Conservation (phyloP, 495 filamentous ascomycete species). For the Neurospora terricola region DNA sequence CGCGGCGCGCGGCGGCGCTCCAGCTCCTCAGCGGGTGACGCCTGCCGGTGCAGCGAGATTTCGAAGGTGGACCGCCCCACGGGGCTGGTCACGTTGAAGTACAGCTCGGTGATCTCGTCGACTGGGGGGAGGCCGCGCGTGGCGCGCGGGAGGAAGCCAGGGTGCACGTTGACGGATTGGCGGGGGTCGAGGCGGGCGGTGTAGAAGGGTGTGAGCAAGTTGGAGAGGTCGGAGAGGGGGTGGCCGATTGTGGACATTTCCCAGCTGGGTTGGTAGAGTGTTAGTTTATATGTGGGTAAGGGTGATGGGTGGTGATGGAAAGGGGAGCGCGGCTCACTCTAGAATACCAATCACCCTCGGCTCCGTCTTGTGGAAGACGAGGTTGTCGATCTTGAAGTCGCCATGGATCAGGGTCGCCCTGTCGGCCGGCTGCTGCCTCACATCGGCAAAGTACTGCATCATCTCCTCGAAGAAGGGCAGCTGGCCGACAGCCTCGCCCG, state of each 20-base stretch:
- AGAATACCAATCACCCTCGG: slow-evolving; percentile 84
- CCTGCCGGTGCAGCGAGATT: slow-evolving; percentile 8
- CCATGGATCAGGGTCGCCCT: slow-evolving; percentile 77
- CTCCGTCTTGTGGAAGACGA: slow-evolving; percentile 86
- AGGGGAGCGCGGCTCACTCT: slow-evolving; percentile 44
- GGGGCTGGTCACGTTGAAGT: slow-evolving; percentile 62
- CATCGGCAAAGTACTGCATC: slow-evolving; percentile 63
- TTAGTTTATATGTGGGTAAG: slow-evolving; percentile 5
- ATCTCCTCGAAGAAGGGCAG: slow-evolving; percentile 77
- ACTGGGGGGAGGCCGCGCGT: slow-evolving; percentile 67
- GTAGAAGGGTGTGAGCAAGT: slow-evolving; percentile 62
- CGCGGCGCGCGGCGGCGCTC: slow-evolving; percentile 33
- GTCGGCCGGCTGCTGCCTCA: slow-evolving; percentile 63
- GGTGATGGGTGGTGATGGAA: not conserved
- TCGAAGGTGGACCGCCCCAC: slow-evolving; percentile 29
- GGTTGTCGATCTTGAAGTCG: slow-evolving; percentile 97
- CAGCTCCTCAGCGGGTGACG: slow-evolving; percentile 29
- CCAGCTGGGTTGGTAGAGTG: slow-evolving; percentile 45
- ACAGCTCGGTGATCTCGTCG: slow-evolving; percentile 65
- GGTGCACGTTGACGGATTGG: slow-evolving; percentile 23
- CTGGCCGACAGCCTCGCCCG: slow-evolving; percentile 61
- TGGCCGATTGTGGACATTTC: slow-evolving; percentile 96
- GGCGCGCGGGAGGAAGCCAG: slow-evolving; percentile 48
- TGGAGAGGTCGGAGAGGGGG: slow-evolving; percentile 78
- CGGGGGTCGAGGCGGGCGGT: slow-evolving; percentile 27